These are phyloP conservation scores for Rheum nobile DNA, from an alignment of 148 eudicot species.

Conservation along the genomic window DNA sequence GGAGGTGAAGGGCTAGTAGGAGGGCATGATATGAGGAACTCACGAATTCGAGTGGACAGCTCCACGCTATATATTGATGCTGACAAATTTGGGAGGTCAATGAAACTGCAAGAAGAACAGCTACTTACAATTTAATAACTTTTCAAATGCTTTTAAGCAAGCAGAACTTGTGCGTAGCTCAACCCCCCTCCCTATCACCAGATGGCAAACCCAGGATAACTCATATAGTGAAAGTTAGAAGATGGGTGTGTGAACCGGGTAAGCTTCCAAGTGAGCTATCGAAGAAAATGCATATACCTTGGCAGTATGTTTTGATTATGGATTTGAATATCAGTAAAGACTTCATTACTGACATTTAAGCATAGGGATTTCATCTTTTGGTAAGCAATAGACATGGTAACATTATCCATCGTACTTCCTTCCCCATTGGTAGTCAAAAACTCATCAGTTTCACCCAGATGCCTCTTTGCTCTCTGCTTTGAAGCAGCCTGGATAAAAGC, in stretches of 20 bases:
- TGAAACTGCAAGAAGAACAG: conserved; percentile 42
- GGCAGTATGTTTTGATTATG: conserved; percentile 88
- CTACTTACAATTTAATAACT: background rate
- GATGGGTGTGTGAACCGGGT: background rate
- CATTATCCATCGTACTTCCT: conserved; percentile 44
- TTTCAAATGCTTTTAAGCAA: background rate
- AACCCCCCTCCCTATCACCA: background rate
- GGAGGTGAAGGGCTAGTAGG: conserved; percentile 73
- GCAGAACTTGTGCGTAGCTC: background rate
- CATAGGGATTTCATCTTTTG: conserved; percentile 87
- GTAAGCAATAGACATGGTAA: conserved; percentile 66
- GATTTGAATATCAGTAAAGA: conserved; percentile 77
- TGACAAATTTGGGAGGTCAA: conserved; percentile 85
- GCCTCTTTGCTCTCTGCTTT: conserved; percentile 80
- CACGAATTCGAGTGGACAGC: conserved; percentile 60
- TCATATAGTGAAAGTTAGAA: background rate
- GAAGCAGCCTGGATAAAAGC: conserved; percentile 63
- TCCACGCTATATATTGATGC: conserved; percentile 81
- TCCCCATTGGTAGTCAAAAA: conserved; percentile 55
- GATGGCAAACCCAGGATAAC: background rate
- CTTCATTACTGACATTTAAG: conserved; percentile 70
- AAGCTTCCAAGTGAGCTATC: background rate
- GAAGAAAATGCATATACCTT: conserved; percentile 29
- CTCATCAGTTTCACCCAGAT: conserved; percentile 83
- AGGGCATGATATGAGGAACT: conserved; percentile 81